Percentiles rank a stretch among this genome's conserved stretches.
These are phyloP conservation scores for Trifolium pratense DNA, from an alignment of 306 rosid species.

Conservation along the genomic window DNA sequence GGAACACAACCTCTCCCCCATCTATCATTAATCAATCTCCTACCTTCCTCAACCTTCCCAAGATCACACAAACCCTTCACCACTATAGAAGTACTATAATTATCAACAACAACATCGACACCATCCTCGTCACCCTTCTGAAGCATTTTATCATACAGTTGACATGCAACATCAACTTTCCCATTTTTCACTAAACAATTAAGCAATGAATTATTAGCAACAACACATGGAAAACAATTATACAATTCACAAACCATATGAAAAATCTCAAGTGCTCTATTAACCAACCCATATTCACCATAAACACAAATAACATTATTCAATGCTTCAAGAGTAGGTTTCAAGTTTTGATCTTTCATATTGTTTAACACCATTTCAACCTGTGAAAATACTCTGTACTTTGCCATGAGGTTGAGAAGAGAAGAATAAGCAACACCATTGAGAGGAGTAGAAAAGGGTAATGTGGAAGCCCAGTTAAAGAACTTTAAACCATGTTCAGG, in stretches of 20 bases:
- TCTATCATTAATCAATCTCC: constrained; percentile 61
- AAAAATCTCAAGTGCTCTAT: constrained; percentile 61
- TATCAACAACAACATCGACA: constrained; percentile 45
- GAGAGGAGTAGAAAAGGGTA: constrained; percentile 54
- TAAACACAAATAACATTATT: constrained; percentile 54
- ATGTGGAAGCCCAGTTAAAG: constrained; percentile 68
- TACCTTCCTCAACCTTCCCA: constrained; percentile 70
- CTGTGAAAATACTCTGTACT: constrained; percentile 61
- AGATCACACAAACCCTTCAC: constrained; percentile 68
- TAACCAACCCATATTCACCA: constrained; percentile 62
- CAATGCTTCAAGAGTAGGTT: constrained; percentile 63
- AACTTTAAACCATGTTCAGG: constrained; percentile 70
- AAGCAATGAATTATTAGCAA: constrained; percentile 67
- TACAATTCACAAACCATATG: constrained; percentile 44
- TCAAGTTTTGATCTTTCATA: constrained; percentile 50
- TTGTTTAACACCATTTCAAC: constrained; percentile 52
- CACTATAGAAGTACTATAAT: constrained; percentile 71
- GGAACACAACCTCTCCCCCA: constrained; percentile 82
- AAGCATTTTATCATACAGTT: constrained; percentile 76
- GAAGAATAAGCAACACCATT: constrained; percentile 65
- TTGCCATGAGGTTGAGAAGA: constrained; percentile 66
- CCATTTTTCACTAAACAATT: constrained; percentile 47
- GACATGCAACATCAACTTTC: constrained; percentile 56
- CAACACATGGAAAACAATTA: constrained; percentile 53
- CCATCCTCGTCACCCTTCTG: constrained; percentile 42